phyloP scores from a whole-genome alignment of 352 stramenopile species.

The Phytophthora pistaciae region DNA sequence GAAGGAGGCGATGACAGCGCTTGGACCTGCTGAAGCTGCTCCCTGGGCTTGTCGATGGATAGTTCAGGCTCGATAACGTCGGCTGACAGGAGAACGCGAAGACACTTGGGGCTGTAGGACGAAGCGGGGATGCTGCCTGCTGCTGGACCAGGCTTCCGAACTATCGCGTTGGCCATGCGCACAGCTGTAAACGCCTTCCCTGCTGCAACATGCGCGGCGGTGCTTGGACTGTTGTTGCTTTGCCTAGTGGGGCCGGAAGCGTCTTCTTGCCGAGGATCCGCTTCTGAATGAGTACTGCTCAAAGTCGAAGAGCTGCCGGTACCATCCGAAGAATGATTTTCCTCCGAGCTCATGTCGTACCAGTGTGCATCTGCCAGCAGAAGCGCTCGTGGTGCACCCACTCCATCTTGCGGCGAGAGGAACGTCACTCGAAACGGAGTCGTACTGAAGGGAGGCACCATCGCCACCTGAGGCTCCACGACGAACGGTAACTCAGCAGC shows the following conservation, averaged over 20 bases:
- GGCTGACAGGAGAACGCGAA: constrained; percentile 67
- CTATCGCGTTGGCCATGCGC: constrained; percentile 66
- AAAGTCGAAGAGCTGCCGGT: constrained; percentile 10
- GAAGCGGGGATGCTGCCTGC: constrained; percentile 20
- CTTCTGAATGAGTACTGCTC: constrained; percentile 7
- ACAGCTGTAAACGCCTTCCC: constrained; percentile 82
- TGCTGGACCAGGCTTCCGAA: constrained; percentile 25
- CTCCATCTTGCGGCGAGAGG: constrained; percentile 24
- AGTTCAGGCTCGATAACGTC: constrained; percentile 75
- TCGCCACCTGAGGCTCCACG: constrained; percentile 46
- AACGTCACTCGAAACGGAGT: constrained; percentile 68
- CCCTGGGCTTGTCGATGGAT: constrained; percentile 57
- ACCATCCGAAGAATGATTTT: background rate
- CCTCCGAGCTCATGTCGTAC: constrained; percentile 43
- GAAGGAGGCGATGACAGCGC: background rate
- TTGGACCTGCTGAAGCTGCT: constrained; percentile 26
- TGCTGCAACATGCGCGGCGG: constrained; percentile 28
- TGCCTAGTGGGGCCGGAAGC: background rate
- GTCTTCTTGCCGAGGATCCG: constrained; percentile 25
- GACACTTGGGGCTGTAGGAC: constrained; percentile 51
- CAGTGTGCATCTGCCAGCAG: constrained; percentile 76
- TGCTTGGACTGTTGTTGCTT: constrained; percentile 14
- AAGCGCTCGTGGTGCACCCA: constrained; percentile 42
- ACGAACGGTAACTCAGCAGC: constrained; percentile 46
- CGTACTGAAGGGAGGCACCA: constrained; percentile 31